Conservation (phyloP, 371 early-diverging fungal genomes). For the Basidiobolus heterosporus region DNA sequence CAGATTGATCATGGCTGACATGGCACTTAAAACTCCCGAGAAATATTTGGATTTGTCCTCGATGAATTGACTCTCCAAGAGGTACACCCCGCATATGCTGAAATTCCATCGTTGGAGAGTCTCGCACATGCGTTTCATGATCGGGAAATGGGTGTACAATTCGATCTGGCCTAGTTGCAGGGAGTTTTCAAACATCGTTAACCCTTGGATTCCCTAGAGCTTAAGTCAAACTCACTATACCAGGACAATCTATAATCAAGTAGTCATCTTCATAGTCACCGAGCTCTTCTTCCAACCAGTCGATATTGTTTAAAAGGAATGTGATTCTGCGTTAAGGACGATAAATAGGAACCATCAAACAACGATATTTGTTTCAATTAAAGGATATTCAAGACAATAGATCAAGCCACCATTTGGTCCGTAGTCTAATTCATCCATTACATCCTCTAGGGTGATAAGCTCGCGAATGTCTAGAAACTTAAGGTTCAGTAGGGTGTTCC, state of each 20-base stretch:
- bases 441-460: constrained; percentile 89
- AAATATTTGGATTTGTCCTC: constrained; percentile 90
- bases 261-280: constrained; percentile 86
- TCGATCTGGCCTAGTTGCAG: constrained; percentile 71
- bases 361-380: too few relatives aligned
- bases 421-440: constrained; percentile 90
- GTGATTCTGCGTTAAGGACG: constrained; percentile 7
- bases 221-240: constrained; percentile 7
- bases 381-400: constrained; percentile 71
- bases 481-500: not conserved
- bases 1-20: constrained; percentile 87
- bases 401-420: constrained; percentile 99
- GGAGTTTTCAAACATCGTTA: not conserved
- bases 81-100: constrained; percentile 77
- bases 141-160: constrained; percentile 94
- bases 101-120: constrained; percentile 48
- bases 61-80: constrained; percentile 86
- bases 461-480: constrained; percentile 73
- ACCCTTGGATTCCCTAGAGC: not conserved
- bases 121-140: constrained; percentile 72
- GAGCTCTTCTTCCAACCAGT: constrained; percentile 90
- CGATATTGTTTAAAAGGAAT: constrained; percentile 82
- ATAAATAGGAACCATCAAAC: not conserved
- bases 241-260: constrained; percentile 97
- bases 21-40: constrained; percentile 82